A percentile compares a stretch with the other conserved stretches of the same genome.
Evolutionary conservation across 2,329 filamentous ascomycete genomes (phyloP).

Genomic region (Penicillium griseofulvum): DNA sequence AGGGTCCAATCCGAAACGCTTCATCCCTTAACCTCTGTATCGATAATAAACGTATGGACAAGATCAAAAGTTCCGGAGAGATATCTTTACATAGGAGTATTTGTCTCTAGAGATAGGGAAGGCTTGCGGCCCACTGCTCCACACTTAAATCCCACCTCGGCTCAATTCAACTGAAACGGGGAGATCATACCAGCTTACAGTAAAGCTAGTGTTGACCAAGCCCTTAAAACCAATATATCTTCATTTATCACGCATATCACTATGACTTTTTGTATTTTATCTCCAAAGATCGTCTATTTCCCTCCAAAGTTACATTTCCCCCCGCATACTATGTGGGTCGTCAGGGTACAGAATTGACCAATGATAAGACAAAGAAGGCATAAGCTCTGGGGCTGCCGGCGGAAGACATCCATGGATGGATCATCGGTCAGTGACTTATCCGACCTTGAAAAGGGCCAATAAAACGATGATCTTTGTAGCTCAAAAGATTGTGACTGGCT

Average conservation of each 20-base stretch:
- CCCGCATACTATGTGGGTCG: slow-evolving; percentile 1
- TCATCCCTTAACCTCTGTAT: background rate
- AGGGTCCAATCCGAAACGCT: background rate
- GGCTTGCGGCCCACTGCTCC: slow-evolving; percentile 15
- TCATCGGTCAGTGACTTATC: slow-evolving; percentile 6
- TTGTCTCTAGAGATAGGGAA: slow-evolving; percentile 20
- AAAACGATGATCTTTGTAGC: background rate
- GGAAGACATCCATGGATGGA: slow-evolving; percentile 8
- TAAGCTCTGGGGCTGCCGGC: slow-evolving; percentile 15
- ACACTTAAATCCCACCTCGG: slow-evolving; percentile 9
- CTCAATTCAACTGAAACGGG: background rate
- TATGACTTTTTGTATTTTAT: no score
- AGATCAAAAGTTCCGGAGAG: background rate
- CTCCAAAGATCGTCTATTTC: slow-evolving; percentile 4
- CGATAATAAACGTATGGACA: background rate
- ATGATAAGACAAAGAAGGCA: background rate
- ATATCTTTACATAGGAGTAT: slow-evolving; percentile 22
- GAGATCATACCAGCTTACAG: background rate
- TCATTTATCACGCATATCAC: background rate
- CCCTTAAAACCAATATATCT: background rate
- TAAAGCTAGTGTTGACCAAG: background rate
- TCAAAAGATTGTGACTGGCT: slow-evolving; percentile 10
- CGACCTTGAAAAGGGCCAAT: background rate
- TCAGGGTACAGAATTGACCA: background rate
- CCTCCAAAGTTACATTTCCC: slow-evolving; percentile 1